These are phyloP conservation scores for Jacaranda mimosifolia DNA, from an alignment of 257 asterid species.

Conservation along the genomic window DNA sequence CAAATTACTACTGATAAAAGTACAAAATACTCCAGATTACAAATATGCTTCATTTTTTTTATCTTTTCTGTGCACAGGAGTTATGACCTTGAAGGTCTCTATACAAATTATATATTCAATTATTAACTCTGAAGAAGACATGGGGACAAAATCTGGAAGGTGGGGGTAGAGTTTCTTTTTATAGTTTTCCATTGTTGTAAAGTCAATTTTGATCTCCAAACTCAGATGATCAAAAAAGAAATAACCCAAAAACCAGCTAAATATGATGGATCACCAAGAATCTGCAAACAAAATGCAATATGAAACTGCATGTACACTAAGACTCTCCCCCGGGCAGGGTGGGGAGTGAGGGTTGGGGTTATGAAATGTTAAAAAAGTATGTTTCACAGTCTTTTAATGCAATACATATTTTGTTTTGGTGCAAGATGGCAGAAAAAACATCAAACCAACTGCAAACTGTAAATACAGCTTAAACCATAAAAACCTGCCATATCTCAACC, in stretches of 20 bases:
- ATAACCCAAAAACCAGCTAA: neutral
- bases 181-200: neutral
- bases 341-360: neutral
- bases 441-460: neutral
- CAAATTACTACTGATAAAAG: neutral
- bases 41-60: neutral
- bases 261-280: constrained; percentile 5
- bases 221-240: neutral
- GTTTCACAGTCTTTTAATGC: neutral
- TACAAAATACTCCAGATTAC: neutral
- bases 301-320: neutral
- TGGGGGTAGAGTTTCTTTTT: neutral
- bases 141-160: neutral
- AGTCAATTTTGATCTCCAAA: constrained; percentile 1
- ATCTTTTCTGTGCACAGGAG: no score
- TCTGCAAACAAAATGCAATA: neutral
- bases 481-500: constrained; percentile 1
- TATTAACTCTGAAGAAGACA: neutral
- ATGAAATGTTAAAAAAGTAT: neutral
- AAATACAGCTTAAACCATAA: neutral
- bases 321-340: neutral
- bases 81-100: neutral
- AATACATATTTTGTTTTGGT: neutral
- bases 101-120: neutral
- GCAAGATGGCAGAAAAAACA: neutral